Conservation (phyloP, 345 rosid species). For the Syzygium aromaticum region DNA sequence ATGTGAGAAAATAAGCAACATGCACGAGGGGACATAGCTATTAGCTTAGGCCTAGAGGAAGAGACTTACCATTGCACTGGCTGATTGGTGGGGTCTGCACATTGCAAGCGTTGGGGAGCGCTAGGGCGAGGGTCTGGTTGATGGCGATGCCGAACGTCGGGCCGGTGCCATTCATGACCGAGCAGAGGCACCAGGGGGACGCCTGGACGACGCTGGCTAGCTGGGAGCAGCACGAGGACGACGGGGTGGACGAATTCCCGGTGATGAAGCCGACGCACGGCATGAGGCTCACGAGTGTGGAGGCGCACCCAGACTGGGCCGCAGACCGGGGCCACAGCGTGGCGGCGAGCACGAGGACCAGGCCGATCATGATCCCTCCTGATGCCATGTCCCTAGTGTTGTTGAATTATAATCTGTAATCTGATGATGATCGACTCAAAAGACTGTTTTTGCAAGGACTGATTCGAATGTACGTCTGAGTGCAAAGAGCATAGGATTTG, state of each 20-base stretch:
- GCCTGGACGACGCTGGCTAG: conserved; percentile 9
- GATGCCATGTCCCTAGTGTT: conserved; percentile 17
- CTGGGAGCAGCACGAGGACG: conserved; percentile 8
- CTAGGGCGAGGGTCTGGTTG: conserved; percentile 10
- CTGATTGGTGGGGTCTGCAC: conserved; percentile 7
- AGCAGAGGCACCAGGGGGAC: conserved; percentile 11
- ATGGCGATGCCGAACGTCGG: not conserved
- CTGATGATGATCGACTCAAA: not conserved
- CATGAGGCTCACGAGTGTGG: not conserved
- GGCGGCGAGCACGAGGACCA: conserved; percentile 20
- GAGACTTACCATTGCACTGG: conserved; percentile 15
- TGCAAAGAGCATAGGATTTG: not conserved
- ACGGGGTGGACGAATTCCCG: conserved; percentile 7
- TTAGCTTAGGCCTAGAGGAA: conserved; percentile 5
- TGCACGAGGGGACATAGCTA: conserved; percentile 12
- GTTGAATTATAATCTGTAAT: not conserved
- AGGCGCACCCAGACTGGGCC: conserved; percentile 8
- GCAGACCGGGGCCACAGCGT: conserved; percentile 2
- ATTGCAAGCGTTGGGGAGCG: conserved; percentile 10
- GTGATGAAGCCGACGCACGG: conserved; percentile 3
- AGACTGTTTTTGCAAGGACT: not conserved
- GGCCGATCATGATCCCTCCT: conserved; percentile 5
- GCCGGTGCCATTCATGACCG: not conserved
- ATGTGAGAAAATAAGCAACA: not conserved
- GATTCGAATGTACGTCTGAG: not conserved